Base-by-base conservation (phyloP, 306 rosid species). In the Datisca glomerata region DNA sequence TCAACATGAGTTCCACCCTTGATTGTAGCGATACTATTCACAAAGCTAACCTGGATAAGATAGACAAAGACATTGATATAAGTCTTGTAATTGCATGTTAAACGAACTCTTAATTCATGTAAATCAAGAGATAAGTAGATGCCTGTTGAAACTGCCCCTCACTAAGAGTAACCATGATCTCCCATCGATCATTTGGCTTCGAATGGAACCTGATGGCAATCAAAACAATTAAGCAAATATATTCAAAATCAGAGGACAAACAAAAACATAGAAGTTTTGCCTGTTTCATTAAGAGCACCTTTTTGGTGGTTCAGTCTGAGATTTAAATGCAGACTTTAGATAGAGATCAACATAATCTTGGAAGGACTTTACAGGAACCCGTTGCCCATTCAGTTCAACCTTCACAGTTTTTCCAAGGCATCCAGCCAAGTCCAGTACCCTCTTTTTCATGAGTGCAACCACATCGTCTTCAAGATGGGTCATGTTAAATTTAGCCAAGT, bases 121-220 rank as follows among this genome's bases (percentile, higher is more conserved):
- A 6, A 55, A 48, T 56, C 18, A 49, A 5, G 48, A 46, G 45
- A 32, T 12, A 4, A 23, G 12, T n/a, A 21, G 6, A 39, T 45
- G 84, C 95, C 95, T 84, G 98, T 31, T 89, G 94, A 69, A 89
- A 89, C 43, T 89, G 93, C 19, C 98, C 95, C 23, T 89, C 98
- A 37, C 95, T 83, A 36, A 84, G 61, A 62, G 91, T 83, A 51
- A 68, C 91, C 13, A 87, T 67, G 14, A 89, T 59, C 65, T 89
- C 95, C 98, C 95, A 89, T 73, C 98, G 74, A 7, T 80, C 98
- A 56, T 82, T 85, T 11, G 74, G 73, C 54, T 68, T 84, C 40
- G 75, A 59, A 18, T 75, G 73, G 44, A 63, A 62, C 72, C 98
- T 89, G 67, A 25, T 20, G 31, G 47, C 28, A 31, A 14, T 22